phyloP scores from a whole-genome alignment of 495 filamentous ascomycete species.

The Podospora anserina region DNA sequence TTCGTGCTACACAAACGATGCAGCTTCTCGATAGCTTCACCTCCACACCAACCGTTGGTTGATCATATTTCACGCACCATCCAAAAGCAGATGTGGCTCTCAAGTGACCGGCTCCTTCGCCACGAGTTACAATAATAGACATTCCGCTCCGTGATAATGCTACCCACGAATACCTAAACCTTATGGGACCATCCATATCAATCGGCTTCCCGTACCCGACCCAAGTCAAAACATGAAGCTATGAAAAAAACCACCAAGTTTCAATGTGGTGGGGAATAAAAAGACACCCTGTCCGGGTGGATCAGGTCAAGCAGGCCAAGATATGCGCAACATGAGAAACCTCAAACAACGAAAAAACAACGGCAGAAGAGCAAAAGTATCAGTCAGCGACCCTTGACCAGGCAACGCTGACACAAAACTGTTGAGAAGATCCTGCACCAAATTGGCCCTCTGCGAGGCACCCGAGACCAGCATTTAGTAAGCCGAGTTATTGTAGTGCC shows the following conservation, averaged over 20 bases:
- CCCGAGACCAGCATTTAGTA: neutral
- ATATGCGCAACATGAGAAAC: neutral
- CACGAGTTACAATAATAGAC: neutral
- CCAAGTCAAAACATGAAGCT: neutral
- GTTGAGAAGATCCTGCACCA: neutral
- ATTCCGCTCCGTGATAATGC: neutral
- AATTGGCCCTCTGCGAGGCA: neutral
- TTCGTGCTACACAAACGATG: neutral
- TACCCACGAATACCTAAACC: neutral
- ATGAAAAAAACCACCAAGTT: neutral
- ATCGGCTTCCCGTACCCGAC: neutral
- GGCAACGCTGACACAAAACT: neutral
- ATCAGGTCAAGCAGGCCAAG: neutral
- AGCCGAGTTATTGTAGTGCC: constrained; percentile 12
- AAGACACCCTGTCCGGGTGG: neutral
- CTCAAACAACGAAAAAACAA: too few relatives aligned
- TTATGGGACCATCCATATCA: neutral
- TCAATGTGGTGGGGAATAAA: neutral
- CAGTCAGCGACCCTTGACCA: neutral
- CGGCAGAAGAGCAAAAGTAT: neutral
- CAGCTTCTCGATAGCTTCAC: neutral
- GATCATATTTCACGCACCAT: neutral
- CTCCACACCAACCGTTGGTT: neutral
- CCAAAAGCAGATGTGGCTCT: neutral
- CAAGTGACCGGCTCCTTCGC: neutral